These are phyloP conservation scores for Mortierella sp. DNA, from an alignment of 371 early-diverging fungal species.

Conservation along the genomic window DNA sequence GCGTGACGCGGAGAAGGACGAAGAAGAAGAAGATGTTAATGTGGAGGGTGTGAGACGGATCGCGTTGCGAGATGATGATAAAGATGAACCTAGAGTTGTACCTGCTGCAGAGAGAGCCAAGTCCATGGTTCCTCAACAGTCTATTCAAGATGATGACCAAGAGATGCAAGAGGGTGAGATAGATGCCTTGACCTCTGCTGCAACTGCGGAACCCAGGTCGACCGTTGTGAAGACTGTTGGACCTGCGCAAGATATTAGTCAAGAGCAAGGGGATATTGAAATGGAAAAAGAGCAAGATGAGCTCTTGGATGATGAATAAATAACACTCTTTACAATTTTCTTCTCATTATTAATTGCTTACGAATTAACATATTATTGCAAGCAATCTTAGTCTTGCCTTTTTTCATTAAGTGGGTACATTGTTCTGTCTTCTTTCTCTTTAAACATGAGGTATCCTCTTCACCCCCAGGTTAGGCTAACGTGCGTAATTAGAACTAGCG, in stretches of 20 bases:
- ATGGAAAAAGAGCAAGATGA: slow-evolving; percentile 4
- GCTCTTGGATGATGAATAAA: slow-evolving; percentile 4
- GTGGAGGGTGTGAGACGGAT: slow-evolving; percentile 63
- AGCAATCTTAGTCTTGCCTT: no score
- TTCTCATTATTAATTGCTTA: no score
- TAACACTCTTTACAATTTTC: not conserved
- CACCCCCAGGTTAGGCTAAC: no score
- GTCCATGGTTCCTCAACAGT: not conserved
- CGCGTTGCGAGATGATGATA: slow-evolving; percentile 24
- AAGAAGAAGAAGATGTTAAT: slow-evolving; percentile 56
- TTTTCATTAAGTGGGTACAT: not conserved
- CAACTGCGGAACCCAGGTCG: not conserved
- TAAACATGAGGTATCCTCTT: no score
- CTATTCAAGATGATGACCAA: slow-evolving; percentile 5
- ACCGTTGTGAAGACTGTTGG: not conserved
- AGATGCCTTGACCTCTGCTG: not conserved
- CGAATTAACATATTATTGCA: no score
- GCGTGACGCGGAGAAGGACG: not conserved
- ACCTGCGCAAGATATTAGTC: not conserved
- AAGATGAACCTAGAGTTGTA: not conserved
- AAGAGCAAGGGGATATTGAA: not conserved
- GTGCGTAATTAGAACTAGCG: no score
- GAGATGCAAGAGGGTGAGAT: slow-evolving; percentile 3
- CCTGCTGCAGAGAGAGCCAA: not conserved
- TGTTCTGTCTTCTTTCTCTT: no score